Conservation (phyloP, 306 rosid genomes). For the Delonix regia region DNA sequence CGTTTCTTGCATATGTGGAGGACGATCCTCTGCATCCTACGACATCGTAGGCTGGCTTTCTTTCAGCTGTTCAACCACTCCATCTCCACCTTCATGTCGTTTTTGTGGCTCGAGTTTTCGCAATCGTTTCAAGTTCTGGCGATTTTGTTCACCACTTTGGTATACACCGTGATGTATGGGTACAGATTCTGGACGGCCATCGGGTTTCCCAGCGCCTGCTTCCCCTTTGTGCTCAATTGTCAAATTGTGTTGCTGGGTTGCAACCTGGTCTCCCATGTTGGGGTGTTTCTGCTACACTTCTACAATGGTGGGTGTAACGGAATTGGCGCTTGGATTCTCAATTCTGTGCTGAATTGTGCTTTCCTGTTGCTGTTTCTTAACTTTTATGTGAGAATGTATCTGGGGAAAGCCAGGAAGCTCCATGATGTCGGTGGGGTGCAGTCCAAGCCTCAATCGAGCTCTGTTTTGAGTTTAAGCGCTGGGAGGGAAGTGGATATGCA, state of each 20-base stretch:
- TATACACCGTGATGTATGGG: conserved; percentile 62
- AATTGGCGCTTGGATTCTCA: conserved; percentile 81
- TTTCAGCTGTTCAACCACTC: conserved; percentile 81
- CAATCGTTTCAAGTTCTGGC: conserved; percentile 87
- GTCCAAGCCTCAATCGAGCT: neutral
- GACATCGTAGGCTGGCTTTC: conserved; percentile 51
- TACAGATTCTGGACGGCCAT: conserved; percentile 75
- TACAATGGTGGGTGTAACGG: conserved; percentile 82
- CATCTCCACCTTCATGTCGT: conserved; percentile 59
- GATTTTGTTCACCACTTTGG: conserved; percentile 66
- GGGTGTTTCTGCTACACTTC: conserved; percentile 67
- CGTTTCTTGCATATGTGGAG: conserved; percentile 80
- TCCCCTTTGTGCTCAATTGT: conserved; percentile 65
- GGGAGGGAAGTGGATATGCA: neutral
- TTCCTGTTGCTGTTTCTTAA: conserved; percentile 61
- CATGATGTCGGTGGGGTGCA: neutral
- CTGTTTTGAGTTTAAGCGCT: neutral
- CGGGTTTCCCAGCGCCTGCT: conserved; percentile 61
- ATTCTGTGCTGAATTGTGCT: conserved; percentile 65
- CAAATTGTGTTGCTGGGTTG: conserved; percentile 66
- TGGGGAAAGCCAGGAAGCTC: conserved; percentile 33
- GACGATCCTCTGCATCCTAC: conserved; percentile 57
- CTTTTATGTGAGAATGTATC: conserved; percentile 58
- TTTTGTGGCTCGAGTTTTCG: conserved; percentile 86
- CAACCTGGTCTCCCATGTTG: conserved; percentile 73